Evolutionary conservation across 441 rosid species (phyloP).

Genomic region (Eruca vesicaria): DNA sequence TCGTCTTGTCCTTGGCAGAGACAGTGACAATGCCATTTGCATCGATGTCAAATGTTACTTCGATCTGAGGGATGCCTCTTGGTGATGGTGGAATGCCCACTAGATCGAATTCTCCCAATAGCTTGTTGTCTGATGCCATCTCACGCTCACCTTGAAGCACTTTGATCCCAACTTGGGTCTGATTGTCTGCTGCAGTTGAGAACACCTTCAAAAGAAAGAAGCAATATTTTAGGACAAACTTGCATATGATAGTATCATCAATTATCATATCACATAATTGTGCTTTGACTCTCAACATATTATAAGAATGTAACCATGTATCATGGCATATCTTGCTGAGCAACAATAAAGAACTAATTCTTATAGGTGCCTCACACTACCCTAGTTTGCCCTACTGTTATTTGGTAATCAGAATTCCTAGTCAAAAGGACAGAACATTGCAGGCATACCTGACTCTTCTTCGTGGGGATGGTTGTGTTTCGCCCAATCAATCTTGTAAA

Average conservation of each 20-base stretch:
- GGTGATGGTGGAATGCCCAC: constrained; percentile 94
- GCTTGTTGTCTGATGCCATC: constrained; percentile 90
- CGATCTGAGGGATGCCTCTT: constrained; percentile 91
- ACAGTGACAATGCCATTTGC: constrained; percentile 97
- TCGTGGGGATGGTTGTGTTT: constrained; percentile 94
- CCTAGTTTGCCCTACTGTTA: neutral
- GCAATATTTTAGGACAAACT: neutral
- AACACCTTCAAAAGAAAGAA: constrained; percentile 49
- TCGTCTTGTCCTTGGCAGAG: constrained; percentile 94
- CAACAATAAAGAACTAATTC: neutral
- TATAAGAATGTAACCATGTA: neutral
- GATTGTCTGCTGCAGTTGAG: constrained; percentile 97
- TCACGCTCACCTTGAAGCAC: constrained; percentile 98
- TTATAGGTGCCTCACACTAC: neutral
- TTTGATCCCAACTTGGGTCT: constrained; percentile 93
- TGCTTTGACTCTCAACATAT: neutral
- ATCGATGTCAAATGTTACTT: constrained; percentile 92
- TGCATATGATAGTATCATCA: neutral
- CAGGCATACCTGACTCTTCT: constrained; percentile 83
- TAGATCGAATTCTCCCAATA: constrained; percentile 83
- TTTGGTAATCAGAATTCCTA: neutral
- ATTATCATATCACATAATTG: neutral
- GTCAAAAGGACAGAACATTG: neutral
- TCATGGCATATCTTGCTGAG: neutral
- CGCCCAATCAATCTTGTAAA: constrained; percentile 82